phyloP scores from a whole-genome alignment of 371 early-diverging fungal genomes.

The Caulochytrium protostelioides region DNA sequence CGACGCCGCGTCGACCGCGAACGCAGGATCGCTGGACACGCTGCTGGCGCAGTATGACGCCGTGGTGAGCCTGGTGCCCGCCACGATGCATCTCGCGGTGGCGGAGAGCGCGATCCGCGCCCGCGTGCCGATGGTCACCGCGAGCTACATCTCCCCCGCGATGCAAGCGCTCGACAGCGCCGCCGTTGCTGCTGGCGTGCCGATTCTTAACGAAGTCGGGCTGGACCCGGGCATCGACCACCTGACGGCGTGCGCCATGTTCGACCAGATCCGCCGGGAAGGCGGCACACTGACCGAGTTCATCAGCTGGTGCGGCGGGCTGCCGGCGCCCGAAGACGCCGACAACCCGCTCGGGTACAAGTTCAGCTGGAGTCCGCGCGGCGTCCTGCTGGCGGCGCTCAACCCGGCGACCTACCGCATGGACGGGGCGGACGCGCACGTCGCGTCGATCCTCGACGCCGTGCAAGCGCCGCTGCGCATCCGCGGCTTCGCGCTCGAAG shows the following conservation, averaged over 20 bases:
- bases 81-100: slow-evolving; percentile 63
- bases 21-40: slow-evolving; percentile 15
- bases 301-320: slow-evolving; percentile 91
- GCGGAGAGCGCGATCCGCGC: slow-evolving; percentile 56
- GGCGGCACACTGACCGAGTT: too few species aligned
- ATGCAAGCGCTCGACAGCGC: slow-evolving; percentile 61
- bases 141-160: slow-evolving; percentile 71
- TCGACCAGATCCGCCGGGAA: slow-evolving; percentile 22
- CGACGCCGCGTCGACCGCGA: slow-evolving; percentile 36
- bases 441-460: slow-evolving; percentile 1
- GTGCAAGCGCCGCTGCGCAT: slow-evolving; percentile 15
- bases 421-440: slow-evolving; percentile 46
- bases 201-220: slow-evolving; percentile 79
- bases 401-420: slow-evolving; percentile 73
- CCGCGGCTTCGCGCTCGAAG: slow-evolving; percentile 48
- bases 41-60: slow-evolving; percentile 15
- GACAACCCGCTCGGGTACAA: slow-evolving; percentile 97
- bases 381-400: slow-evolving; percentile 80
- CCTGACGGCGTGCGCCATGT: slow-evolving; percentile 32
- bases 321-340: slow-evolving; percentile 92
- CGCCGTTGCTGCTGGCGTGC: slow-evolving; percentile 40
- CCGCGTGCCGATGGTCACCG: slow-evolving; percentile 71
- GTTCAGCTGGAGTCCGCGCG: slow-evolving; percentile 86
- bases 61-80: slow-evolving; percentile 25
- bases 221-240: slow-evolving; percentile 90